These are phyloP conservation scores for Aspergillus pseudonomiae DNA, from an alignment of 2,329 filamentous ascomycete genomes.

Conservation along the genomic window DNA sequence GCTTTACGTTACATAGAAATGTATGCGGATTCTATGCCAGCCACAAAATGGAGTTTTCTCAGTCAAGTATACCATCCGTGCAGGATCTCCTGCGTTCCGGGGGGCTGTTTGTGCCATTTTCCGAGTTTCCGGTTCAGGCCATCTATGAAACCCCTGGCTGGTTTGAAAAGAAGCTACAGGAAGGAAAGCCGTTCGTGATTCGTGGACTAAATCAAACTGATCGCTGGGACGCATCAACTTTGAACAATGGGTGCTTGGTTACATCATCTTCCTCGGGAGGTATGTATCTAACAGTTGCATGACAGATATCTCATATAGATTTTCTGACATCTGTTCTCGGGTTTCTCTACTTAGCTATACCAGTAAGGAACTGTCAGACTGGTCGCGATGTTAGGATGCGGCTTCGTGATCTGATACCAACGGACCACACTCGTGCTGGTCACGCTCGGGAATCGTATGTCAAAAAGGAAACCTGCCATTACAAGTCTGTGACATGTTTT, in stretches of 20 bases:
- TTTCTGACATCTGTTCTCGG: slow-evolving; percentile 4
- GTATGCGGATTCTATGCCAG: not conserved
- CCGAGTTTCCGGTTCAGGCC: slow-evolving; percentile 22
- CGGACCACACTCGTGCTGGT: slow-evolving; percentile 7
- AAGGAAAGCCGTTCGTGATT: slow-evolving; percentile 39
- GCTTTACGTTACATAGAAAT: not conserved
- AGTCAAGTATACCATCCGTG: slow-evolving; percentile 4
- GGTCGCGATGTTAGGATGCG: slow-evolving; percentile 37
- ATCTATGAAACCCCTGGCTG: slow-evolving; percentile 23
- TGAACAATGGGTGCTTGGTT: slow-evolving; percentile 36
- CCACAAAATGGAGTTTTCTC: slow-evolving; percentile 13
- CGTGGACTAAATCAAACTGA: slow-evolving; percentile 36
- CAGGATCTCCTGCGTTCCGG: slow-evolving; percentile 19
- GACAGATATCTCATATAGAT: not conserved
- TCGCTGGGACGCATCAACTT: slow-evolving; percentile 28
- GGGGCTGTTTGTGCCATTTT: slow-evolving; percentile 23
- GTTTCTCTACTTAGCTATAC: slow-evolving; percentile 28
- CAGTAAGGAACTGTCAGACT: slow-evolving; percentile 39
- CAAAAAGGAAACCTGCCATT: slow-evolving; percentile 15
- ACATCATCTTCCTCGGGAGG: slow-evolving; percentile 37
- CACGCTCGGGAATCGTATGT: slow-evolving; percentile 25
- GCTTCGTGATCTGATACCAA: slow-evolving; percentile 33
- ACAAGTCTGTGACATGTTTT: not conserved
- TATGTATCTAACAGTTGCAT: slow-evolving; percentile 14
- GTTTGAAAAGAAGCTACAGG: slow-evolving; percentile 33